A percentile compares a stretch with the other conserved stretches of the same genome.
phyloP scores from a whole-genome alignment of 169 alveolate species.

The Eimeria tenella region DNA sequence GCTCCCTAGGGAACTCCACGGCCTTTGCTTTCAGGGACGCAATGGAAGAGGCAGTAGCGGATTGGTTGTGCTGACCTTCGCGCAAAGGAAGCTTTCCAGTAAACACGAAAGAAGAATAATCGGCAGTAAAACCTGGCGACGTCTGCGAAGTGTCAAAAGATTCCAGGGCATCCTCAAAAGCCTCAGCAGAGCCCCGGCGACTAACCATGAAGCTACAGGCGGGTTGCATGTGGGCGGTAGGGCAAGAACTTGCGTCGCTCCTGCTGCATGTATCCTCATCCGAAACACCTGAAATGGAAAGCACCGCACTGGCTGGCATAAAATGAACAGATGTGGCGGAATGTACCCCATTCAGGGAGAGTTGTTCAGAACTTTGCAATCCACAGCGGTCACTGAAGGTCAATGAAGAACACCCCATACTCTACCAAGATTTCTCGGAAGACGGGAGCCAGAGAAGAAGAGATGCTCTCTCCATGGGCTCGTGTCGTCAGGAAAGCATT shows the following conservation, averaged over 20 bases:
- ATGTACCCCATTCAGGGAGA: too few relatives aligned
- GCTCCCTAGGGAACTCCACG: neutral
- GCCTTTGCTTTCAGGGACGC: neutral
- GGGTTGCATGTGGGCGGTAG: conserved; percentile 46
- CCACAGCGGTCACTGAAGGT: too few relatives aligned
- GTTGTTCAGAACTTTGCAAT: too few relatives aligned
- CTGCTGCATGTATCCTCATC: conserved; percentile 72
- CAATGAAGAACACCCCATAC: too few relatives aligned
- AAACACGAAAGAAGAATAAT: conserved; percentile 25
- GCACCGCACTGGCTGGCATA: neutral
- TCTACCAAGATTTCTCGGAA: too few relatives aligned
- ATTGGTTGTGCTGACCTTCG: neutral
- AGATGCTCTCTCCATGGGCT: too few relatives aligned
- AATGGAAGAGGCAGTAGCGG: neutral
- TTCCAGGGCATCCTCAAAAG: conserved; percentile 53
- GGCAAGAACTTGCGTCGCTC: conserved; percentile 51
- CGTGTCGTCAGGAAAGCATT: neutral
- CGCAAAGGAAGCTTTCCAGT: neutral
- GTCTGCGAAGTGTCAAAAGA: conserved; percentile 18
- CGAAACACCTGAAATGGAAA: conserved; percentile 19
- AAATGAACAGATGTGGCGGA: too few relatives aligned
- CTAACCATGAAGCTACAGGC: conserved; percentile 45
- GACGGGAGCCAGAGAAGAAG: too few relatives aligned
- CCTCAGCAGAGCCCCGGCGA: conserved; percentile 61
- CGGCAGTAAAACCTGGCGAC: neutral